These are phyloP conservation scores for Yamadazyma sp. DNA, from an alignment of 1,139 yeast genomes.

Conservation along the genomic window DNA sequence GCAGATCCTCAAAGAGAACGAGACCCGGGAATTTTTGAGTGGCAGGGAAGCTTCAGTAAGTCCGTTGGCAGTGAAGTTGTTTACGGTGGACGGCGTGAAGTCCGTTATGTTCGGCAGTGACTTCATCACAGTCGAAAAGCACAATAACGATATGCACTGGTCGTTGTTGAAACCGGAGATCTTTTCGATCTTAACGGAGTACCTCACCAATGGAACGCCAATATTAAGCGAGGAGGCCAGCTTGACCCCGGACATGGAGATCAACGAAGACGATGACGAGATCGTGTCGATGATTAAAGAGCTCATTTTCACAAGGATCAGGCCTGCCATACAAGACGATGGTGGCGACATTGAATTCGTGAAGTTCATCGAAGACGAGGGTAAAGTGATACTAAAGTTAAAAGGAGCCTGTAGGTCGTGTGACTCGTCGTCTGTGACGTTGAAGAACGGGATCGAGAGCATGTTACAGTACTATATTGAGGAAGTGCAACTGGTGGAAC, in stretches of 20 bases:
- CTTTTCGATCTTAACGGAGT: constrained; percentile 80
- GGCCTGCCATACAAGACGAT: constrained; percentile 91
- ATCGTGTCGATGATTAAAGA: constrained; percentile 91
- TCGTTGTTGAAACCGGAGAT: constrained; percentile 83
- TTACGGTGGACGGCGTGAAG: constrained; percentile 51
- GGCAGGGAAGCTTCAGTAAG: constrained; percentile 58
- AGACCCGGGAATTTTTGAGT: constrained; percentile 53
- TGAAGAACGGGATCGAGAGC: constrained; percentile 78
- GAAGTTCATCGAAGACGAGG: constrained; percentile 58
- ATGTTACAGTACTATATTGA: constrained; percentile 81
- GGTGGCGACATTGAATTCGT: constrained; percentile 84
- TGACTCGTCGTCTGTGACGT: constrained; percentile 71
- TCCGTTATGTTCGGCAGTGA: constrained; percentile 56
- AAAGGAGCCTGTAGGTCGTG: constrained; percentile 83
- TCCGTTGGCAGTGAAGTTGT: constrained; percentile 54
- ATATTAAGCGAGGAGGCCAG: constrained; percentile 40
- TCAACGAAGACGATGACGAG: constrained; percentile 66
- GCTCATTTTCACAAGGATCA: constrained; percentile 85
- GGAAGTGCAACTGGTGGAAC: constrained; percentile 70
- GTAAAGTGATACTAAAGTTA: constrained; percentile 64
- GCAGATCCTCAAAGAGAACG: constrained; percentile 42
- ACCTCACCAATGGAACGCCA: constrained; percentile 72
- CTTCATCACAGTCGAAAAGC: constrained; percentile 84
- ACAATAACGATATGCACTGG: constrained; percentile 58
- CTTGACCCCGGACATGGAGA: constrained; percentile 36